phyloP scores from a whole-genome alignment of 2,329 filamentous ascomycete genomes.

The Apiospora aurea region DNA sequence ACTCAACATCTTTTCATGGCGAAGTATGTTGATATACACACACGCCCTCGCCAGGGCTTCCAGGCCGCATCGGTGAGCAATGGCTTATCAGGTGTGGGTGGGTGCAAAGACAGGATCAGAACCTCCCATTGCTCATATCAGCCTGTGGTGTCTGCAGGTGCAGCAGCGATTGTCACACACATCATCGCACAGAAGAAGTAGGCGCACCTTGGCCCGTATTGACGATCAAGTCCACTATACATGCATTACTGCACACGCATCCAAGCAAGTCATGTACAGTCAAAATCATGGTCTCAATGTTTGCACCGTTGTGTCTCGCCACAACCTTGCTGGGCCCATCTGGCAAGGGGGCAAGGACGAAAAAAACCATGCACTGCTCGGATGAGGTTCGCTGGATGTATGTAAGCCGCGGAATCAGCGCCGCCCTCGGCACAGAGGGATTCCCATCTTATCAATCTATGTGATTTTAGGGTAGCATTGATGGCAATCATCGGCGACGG shows the following conservation, averaged over 20 bases:
- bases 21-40: neutral
- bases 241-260: neutral
- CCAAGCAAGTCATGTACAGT: neutral
- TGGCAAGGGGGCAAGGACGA: neutral
- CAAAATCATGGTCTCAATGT: neutral
- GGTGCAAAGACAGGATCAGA: neutral
- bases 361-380: neutral
- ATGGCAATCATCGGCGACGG: neutral
- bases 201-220: constrained; percentile 8
- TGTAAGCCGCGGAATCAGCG: neutral
- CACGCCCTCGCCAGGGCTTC: neutral
- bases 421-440: neutral
- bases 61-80: neutral
- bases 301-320: neutral
- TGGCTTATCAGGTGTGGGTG: neutral
- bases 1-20: neutral
- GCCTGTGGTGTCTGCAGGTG: neutral
- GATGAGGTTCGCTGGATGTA: neutral
- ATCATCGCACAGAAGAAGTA: neutral
- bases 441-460: neutral
- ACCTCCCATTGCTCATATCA: neutral
- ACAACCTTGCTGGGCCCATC: neutral
- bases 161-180: constrained; percentile 4
- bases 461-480: neutral
- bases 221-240: neutral